Percentiles rank a stretch among this genome's conserved stretches.
phyloP scores from a whole-genome alignment of 805 yeast species.

The Isabelozyma rhagii region DNA sequence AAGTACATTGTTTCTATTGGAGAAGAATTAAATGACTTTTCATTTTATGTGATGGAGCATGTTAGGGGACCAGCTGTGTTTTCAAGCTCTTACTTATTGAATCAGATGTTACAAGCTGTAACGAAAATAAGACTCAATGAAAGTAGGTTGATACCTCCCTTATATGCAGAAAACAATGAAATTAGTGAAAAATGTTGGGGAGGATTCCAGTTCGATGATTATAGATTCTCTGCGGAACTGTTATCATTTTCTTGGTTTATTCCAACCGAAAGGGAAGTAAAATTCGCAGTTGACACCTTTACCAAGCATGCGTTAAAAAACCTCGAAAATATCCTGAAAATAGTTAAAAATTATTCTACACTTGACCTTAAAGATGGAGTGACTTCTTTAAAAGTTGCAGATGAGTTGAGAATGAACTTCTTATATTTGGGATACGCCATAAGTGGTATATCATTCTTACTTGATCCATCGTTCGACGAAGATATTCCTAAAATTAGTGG shows the following conservation, averaged over 20 bases:
- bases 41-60: slow-evolving; percentile 39
- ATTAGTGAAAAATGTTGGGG: slow-evolving; percentile 67
- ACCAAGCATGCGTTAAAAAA: slow-evolving; percentile 44
- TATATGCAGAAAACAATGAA: slow-evolving; percentile 31
- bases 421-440: slow-evolving; percentile 56
- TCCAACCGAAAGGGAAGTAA: slow-evolving; percentile 57
- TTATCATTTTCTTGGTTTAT: slow-evolving; percentile 70
- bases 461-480: slow-evolving; percentile 67
- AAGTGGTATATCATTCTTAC: slow-evolving; percentile 67
- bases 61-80: slow-evolving; percentile 68
- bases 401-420: slow-evolving; percentile 53
- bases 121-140: slow-evolving; percentile 61
- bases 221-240: slow-evolving; percentile 47
- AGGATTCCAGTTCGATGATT: slow-evolving; percentile 56
- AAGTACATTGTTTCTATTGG: slow-evolving; percentile 40
- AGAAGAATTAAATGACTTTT: slow-evolving; percentile 45
- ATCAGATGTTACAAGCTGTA: slow-evolving; percentile 61
- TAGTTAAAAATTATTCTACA: slow-evolving; percentile 23
- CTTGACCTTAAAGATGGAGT: slow-evolving; percentile 11
- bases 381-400: slow-evolving; percentile 36
- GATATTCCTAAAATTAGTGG: slow-evolving; percentile 37
- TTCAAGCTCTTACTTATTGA: slow-evolving; percentile 59
- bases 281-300: slow-evolving; percentile 59
- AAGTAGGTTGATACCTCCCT: slow-evolving; percentile 50
- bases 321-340: slow-evolving; percentile 38